Percentiles rank a stretch among this genome's conserved stretches.
Evolutionary conservation across 2,329 filamentous ascomycete species (phyloP).

Genomic region (Madurella mycetomatis): DNA sequence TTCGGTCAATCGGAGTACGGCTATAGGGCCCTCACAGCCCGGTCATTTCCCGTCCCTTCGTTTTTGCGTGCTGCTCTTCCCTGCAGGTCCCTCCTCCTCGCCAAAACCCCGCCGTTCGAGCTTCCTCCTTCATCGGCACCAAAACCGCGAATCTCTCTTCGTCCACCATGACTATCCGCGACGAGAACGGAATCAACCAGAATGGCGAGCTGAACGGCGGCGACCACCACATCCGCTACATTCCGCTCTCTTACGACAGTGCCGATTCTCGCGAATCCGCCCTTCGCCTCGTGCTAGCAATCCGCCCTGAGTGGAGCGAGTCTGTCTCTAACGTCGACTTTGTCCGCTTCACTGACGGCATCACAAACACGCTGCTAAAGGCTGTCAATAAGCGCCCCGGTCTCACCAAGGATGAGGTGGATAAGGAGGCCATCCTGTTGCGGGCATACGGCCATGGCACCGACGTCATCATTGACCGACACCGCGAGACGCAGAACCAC

Average conservation of each 20-base stretch:
- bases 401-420: conserved; percentile 69
- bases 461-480: conserved; percentile 90
- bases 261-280: conserved; percentile 75
- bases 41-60: no score
- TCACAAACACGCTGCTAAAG: conserved; percentile 89
- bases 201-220: conserved; percentile 30
- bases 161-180: conserved; percentile 20
- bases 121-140: not conserved
- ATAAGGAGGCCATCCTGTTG: conserved; percentile 80
- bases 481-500: conserved; percentile 76
- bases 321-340: conserved; percentile 74
- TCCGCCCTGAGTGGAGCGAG: conserved; percentile 75
- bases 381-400: conserved; percentile 65
- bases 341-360: conserved; percentile 91
- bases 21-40: no score
- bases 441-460: conserved; percentile 93
- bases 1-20: not conserved
- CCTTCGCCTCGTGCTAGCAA: conserved; percentile 68
- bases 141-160: not conserved
- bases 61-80: no score
- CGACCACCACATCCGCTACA: conserved; percentile 52
- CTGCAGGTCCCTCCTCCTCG: no score
- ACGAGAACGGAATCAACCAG: conserved; percentile 19
- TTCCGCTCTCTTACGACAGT: conserved; percentile 75
- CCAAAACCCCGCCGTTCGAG: no score